A percentile compares a stretch with the other conserved stretches of the same genome.
These are phyloP conservation scores for Kodamaea sp. DNA, from an alignment of 1,139 yeast species.

Conservation along the genomic window DNA sequence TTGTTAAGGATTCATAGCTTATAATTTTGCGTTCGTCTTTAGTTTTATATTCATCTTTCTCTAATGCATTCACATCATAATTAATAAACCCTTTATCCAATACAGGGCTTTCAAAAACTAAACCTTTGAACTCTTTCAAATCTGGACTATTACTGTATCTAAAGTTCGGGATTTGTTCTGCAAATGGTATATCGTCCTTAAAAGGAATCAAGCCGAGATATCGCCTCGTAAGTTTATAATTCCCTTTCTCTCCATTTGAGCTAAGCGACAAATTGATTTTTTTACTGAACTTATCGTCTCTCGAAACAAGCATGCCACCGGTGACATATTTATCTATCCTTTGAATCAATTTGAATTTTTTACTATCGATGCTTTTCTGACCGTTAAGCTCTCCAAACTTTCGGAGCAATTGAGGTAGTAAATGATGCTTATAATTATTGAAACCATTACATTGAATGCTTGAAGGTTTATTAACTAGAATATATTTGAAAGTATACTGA, in stretches of 20 bases:
- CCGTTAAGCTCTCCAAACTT: constrained; percentile 11
- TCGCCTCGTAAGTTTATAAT: constrained; percentile 13
- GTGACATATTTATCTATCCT: constrained; percentile 24
- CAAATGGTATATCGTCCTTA: constrained; percentile 1
- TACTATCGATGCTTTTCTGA: constrained; percentile 11
- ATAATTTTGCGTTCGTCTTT: not conserved
- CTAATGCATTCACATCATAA: constrained; percentile 13
- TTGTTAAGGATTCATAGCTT: constrained; percentile 15
- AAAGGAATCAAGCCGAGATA: constrained; percentile 21
- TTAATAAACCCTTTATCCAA: constrained; percentile 14
- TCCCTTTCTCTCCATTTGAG: constrained; percentile 1
- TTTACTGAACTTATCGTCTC: constrained; percentile 18
- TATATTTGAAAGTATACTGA: constrained; percentile 18
- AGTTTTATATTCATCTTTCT: constrained; percentile 9
- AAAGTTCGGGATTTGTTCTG: constrained; percentile 4
- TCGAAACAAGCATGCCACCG: constrained; percentile 23
- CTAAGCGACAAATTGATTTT: constrained; percentile 12
- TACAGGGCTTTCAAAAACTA: constrained; percentile 6
- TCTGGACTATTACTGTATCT: not conserved
- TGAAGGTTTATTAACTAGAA: constrained; percentile 22
- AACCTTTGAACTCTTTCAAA: constrained; percentile 5
- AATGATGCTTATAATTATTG: constrained; percentile 4
- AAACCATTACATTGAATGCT: constrained; percentile 19
- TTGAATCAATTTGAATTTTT: constrained; percentile 19
- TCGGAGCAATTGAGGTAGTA: constrained; percentile 16